A percentile compares a stretch with the other conserved stretches of the same genome.
phyloP scores from a whole-genome alignment of 371 early-diverging fungal species.

The Mucor ambiguus region DNA sequence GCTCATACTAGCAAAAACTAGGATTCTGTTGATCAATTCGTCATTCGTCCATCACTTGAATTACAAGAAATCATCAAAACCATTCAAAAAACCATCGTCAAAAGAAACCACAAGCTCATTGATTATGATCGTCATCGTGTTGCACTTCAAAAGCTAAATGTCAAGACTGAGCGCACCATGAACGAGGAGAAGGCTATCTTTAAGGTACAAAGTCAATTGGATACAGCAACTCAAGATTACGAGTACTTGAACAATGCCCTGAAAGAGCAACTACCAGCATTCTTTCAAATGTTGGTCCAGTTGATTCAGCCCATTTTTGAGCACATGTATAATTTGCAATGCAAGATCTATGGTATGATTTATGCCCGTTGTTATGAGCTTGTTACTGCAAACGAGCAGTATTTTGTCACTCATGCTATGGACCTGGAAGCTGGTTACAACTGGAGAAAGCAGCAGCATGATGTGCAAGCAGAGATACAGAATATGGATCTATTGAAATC shows the following conservation, averaged over 20 bases:
- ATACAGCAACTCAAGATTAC: conserved; percentile 77
- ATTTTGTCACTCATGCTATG: conserved; percentile 45
- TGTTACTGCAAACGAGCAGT: conserved; percentile 36
- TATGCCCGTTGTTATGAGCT: conserved; percentile 58
- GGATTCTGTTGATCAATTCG: conserved; percentile 65
- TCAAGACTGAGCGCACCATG: conserved; percentile 62
- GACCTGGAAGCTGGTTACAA: conserved; percentile 36
- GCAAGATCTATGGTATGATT: conserved; percentile 62
- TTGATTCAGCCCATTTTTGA: conserved; percentile 80
- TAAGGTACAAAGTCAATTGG: conserved; percentile 66
- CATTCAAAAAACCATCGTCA: conserved; percentile 71
- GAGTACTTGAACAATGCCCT: conserved; percentile 69
- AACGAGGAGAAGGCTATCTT: conserved; percentile 70
- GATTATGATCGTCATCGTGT: conserved; percentile 80
- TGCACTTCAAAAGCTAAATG: conserved; percentile 60
- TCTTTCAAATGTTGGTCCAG: conserved; percentile 56
- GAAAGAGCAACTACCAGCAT: conserved; percentile 69
- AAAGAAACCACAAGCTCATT: conserved; percentile 77
- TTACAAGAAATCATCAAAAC: conserved; percentile 59
- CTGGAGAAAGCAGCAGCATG: conserved; percentile 31
- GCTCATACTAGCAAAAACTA: conserved; percentile 20
- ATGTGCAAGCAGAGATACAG: conserved; percentile 39
- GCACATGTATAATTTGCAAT: conserved; percentile 70
- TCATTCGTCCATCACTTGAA: conserved; percentile 69
- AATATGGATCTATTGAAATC: conserved; percentile 42